Conservation (phyloP, 2,329 filamentous ascomycete species). For the Diplodia sapinea region DNA sequence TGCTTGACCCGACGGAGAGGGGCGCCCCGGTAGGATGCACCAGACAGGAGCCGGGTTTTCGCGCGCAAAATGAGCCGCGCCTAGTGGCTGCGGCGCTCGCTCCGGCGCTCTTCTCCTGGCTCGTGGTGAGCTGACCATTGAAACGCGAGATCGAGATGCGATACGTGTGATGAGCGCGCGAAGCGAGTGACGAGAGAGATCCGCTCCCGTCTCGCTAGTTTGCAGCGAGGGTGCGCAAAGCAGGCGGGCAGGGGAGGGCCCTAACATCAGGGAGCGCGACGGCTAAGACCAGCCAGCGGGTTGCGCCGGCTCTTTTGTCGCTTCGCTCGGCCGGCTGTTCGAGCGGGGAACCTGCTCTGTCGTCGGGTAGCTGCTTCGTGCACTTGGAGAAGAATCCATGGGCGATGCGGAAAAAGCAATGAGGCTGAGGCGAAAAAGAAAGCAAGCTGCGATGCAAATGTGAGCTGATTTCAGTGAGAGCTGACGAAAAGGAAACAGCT, state of each 20-base stretch:
- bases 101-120: not conserved
- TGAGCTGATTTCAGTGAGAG: constrained; percentile 14
- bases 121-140: not conserved
- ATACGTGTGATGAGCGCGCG: not conserved
- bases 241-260: not conserved
- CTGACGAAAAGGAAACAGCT: not conserved
- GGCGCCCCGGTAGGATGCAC: not conserved
- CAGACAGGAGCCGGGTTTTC: not conserved
- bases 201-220: not conserved
- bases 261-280: not conserved
- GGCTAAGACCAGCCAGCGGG: not conserved
- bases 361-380: constrained; percentile 16
- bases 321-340: not conserved
- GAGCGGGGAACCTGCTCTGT: constrained; percentile 4
- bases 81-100: not conserved
- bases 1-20: not conserved
- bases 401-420: constrained; percentile 13
- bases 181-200: not conserved
- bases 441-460: not conserved
- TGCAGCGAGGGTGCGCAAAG: not conserved
- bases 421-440: constrained; percentile 11
- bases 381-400: not conserved
- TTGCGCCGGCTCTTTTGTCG: not conserved
- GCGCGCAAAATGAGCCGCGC: not conserved
- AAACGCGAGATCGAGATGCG: constrained; percentile 1